Percentiles rank a stretch among this genome's conserved stretches.
phyloP scores from a whole-genome alignment of 1,284 basidiomycete species.

The Ustilago esculenta region DNA sequence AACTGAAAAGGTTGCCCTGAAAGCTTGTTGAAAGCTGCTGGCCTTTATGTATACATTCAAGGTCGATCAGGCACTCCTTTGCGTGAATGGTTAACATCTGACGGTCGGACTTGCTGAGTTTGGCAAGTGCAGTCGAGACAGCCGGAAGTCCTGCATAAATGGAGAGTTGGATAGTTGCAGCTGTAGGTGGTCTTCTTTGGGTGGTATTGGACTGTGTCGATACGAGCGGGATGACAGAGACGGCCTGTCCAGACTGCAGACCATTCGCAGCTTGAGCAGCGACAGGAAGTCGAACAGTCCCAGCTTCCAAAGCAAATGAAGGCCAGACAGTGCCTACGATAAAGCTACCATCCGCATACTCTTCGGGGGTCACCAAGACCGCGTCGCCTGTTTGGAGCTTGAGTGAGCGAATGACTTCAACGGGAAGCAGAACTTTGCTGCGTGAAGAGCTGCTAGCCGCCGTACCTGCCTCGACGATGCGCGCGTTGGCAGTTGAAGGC shows the following conservation, averaged over 20 bases:
- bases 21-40: constrained; percentile 18
- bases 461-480: constrained; percentile 20
- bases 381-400: constrained; percentile 43
- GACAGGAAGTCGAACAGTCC: constrained; percentile 23
- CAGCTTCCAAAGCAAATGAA: constrained; percentile 30
- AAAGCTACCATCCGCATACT: not conserved
- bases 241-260: constrained; percentile 19
- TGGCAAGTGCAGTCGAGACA: constrained; percentile 7
- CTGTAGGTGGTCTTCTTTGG: constrained; percentile 17
- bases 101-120: constrained; percentile 63
- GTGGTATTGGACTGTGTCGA: constrained; percentile 11
- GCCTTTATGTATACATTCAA: constrained; percentile 10
- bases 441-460: constrained; percentile 33
- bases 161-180: constrained; percentile 45
- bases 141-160: constrained; percentile 13
- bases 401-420: constrained; percentile 30
- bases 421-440: constrained; percentile 30
- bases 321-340: constrained; percentile 38
- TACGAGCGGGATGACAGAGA: constrained; percentile 12
- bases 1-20: constrained; percentile 16
- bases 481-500: not conserved
- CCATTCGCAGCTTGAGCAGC: constrained; percentile 4
- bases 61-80: constrained; percentile 68
- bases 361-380: constrained; percentile 8
- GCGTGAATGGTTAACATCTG: constrained; percentile 68